Evolutionary conservation across 176 grass and related monocot species (phyloP).

Genomic region (Bonia amplexicaulis): DNA sequence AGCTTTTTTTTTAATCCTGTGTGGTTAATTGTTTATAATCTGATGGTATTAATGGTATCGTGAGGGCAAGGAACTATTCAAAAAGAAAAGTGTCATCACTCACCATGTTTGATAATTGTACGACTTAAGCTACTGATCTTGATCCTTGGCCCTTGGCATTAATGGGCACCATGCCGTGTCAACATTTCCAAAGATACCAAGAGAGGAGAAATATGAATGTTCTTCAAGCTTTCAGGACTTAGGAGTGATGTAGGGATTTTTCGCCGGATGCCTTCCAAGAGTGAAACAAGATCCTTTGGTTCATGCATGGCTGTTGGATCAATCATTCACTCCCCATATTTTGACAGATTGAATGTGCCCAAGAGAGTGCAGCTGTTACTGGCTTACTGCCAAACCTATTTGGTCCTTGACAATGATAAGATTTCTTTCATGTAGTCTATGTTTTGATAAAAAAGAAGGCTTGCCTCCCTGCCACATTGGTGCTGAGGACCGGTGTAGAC

Average conservation of each 20-base stretch:
- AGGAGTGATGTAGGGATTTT: not conserved
- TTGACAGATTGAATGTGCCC: not conserved
- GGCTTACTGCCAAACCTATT: not conserved
- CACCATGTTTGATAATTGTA: not conserved
- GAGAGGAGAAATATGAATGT: not conserved
- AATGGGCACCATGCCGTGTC: not conserved
- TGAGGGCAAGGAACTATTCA: not conserved
- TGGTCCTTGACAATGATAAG: not conserved
- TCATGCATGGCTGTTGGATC: not conserved
- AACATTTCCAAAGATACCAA: not conserved
- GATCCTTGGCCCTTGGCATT: not conserved
- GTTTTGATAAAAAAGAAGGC: not conserved
- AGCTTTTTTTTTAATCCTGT: conserved; percentile 1
- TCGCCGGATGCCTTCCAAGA: not conserved
- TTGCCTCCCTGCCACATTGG: not conserved
- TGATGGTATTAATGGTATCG: not conserved
- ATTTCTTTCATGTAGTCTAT: not conserved
- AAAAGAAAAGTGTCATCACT: not conserved
- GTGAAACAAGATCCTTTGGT: not conserved
- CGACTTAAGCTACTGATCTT: not conserved
- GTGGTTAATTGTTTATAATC: not conserved
- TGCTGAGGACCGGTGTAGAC: not conserved
- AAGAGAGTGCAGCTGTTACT: not conserved
- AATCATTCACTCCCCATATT: not conserved
- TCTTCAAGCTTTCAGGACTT: not conserved